Conservation (phyloP, 257 asterid genomes). For the Agastache rugosa region DNA sequence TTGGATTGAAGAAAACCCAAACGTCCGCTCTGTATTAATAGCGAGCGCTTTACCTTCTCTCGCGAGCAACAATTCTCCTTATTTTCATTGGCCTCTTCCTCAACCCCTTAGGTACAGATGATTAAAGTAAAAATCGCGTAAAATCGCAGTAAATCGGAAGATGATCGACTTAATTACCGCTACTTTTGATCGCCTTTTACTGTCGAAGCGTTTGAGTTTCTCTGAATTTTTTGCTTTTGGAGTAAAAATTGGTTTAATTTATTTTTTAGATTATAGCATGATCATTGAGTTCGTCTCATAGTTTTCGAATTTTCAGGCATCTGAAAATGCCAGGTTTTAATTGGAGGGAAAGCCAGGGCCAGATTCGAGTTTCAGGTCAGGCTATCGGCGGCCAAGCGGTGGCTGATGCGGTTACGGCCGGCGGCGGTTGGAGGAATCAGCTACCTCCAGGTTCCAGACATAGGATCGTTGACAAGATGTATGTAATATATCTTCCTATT, state of each 20-base stretch:
- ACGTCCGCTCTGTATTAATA: neutral
- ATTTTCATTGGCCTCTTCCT: neutral
- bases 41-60: neutral
- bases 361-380: slow-evolving; percentile 61
- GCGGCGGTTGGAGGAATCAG: slow-evolving; percentile 78
- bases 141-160: too few relatives aligned
- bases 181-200: neutral
- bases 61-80: neutral
- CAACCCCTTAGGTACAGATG: neutral
- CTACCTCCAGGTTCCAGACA: slow-evolving; percentile 69
- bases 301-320: neutral
- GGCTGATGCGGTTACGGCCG: slow-evolving; percentile 57
- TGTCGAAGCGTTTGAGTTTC: neutral
- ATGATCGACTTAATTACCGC: neutral
- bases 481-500: slow-evolving; percentile 44
- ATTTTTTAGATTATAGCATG: neutral
- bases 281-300: neutral
- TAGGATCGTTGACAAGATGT: slow-evolving; percentile 78
- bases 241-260: neutral
- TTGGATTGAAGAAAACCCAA: neutral
- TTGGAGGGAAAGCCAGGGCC: slow-evolving; percentile 70
- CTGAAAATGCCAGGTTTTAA: slow-evolving; percentile 59
- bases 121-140: neutral
- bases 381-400: slow-evolving; percentile 51
- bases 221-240: neutral